Evolutionary conservation across 208 protist genomes (phyloP).

Genomic region (Strigomonas galati): DNA sequence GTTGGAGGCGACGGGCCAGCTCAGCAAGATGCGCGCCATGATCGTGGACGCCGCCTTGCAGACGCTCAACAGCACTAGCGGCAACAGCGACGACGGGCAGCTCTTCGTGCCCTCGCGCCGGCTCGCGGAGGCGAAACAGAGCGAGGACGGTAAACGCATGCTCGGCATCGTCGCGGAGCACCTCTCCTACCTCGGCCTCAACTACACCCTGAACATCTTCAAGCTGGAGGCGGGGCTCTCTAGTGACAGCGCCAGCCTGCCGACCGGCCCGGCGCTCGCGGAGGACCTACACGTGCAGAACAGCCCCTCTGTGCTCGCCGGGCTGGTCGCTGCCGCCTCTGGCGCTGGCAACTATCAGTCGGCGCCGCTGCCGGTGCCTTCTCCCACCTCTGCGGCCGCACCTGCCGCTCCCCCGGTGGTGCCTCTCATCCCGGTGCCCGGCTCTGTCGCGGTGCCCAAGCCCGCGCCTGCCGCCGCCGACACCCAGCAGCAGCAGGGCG

Average conservation of each 20-base stretch:
- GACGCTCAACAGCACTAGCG: constrained; percentile 15
- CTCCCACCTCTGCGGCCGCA: background rate
- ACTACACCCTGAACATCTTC: constrained; percentile 80
- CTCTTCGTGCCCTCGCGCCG: constrained; percentile 42
- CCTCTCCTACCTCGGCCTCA: constrained; percentile 63
- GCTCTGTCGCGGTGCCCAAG: background rate
- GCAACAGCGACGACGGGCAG: background rate
- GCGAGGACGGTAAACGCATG: constrained; percentile 30
- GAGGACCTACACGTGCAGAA: constrained; percentile 6
- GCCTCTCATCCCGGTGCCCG: background rate
- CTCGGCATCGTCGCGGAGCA: constrained; percentile 64
- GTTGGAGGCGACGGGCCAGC: constrained; percentile 70
- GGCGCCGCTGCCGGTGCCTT: background rate
- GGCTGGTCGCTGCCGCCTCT: background rate
- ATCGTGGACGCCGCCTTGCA: constrained; percentile 78
- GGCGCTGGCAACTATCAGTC: too few species aligned
- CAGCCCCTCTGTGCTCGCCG: constrained; percentile 8
- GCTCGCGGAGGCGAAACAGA: constrained; percentile 44
- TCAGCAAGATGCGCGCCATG: constrained; percentile 87
- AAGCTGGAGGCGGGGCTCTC: constrained; percentile 63
- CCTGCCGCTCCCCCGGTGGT: background rate
- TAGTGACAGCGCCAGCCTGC: constrained; percentile 12
- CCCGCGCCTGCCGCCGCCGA: constrained; percentile 12
- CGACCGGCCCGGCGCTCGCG: background rate
- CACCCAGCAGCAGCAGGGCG: constrained; percentile 25